Evolutionary conservation across 2,329 filamentous ascomycete genomes (phyloP).

Genomic region (Hymenoscyphus fraxineus): DNA sequence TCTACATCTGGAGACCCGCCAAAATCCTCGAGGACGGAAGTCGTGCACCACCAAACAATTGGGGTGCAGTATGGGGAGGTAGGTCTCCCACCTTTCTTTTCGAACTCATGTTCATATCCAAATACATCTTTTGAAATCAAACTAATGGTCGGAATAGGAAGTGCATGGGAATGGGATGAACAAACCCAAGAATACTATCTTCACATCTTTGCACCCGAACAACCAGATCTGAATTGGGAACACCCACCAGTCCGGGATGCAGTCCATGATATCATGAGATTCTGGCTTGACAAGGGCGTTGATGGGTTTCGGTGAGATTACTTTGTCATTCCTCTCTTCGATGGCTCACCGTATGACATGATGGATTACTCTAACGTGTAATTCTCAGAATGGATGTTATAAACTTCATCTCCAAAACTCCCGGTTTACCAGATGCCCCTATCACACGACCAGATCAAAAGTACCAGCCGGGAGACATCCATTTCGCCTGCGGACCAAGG

Average conservation of each 20-base stretch:
- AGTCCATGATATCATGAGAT: conserved; percentile 66
- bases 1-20: conserved; percentile 59
- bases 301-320: conserved; percentile 44
- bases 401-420: conserved; percentile 62
- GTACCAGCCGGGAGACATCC: conserved; percentile 49
- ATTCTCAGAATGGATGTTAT: conserved; percentile 58
- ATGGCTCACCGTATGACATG: not conserved
- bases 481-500: conserved; percentile 54
- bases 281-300: conserved; percentile 66
- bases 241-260: conserved; percentile 61
- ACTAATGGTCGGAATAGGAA: conserved; percentile 18
- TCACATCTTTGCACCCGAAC: conserved; percentile 62
- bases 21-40: conserved; percentile 36
- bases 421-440: conserved; percentile 52
- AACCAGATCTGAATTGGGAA: conserved; percentile 78
- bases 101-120: conserved; percentile 27
- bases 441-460: conserved; percentile 39
- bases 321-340: not conserved
- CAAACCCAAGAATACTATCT: conserved; percentile 51
- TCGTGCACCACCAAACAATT: conserved; percentile 43
- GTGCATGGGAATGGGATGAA: conserved; percentile 54
- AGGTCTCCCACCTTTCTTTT: conserved; percentile 30
- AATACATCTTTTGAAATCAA: not conserved
- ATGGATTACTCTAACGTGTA: not conserved
- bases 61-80: conserved; percentile 41